phyloP scores from a whole-genome alignment of 441 rosid species.

The Capsella rubella region DNA sequence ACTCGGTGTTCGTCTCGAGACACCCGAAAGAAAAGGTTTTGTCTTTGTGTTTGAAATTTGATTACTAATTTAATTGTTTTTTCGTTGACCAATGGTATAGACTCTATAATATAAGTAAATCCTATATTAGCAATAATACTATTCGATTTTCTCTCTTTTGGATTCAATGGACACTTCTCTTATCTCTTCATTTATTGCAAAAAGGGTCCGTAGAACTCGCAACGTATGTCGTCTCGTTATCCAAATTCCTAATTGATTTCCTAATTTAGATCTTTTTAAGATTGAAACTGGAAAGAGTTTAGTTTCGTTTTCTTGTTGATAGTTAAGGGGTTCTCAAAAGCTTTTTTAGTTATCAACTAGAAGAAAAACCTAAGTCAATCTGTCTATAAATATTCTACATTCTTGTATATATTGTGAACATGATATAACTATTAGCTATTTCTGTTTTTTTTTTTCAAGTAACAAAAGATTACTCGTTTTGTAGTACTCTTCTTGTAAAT shows the following conservation, averaged over 20 bases:
- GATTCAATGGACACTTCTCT: constrained; percentile 36
- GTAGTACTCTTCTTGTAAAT: constrained; percentile 12
- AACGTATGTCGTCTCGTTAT: constrained; percentile 27
- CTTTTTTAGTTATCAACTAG: neutral
- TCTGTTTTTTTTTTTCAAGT: neutral
- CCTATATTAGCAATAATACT: constrained; percentile 44
- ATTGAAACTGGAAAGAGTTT: neutral
- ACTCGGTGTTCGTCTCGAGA: constrained; percentile 42
- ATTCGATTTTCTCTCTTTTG: neutral
- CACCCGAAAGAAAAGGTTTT: constrained; percentile 44
- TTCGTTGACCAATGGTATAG: constrained; percentile 38
- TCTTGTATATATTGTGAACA: neutral
- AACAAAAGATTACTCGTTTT: neutral
- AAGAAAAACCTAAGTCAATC: constrained; percentile 6
- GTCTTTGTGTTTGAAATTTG: constrained; percentile 29
- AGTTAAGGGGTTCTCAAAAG: neutral
- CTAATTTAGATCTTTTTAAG: constrained; percentile 12
- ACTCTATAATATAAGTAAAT: constrained; percentile 39
- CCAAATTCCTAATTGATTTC: constrained; percentile 32
- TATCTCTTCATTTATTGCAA: constrained; percentile 36
- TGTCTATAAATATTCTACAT: neutral
- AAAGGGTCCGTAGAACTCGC: constrained; percentile 33
- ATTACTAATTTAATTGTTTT: constrained; percentile 28
- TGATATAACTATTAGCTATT: neutral
- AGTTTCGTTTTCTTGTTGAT: neutral